Percentiles rank a stretch among this genome's conserved stretches.
phyloP scores from a whole-genome alignment of 1,284 basidiomycete genomes.

The Naganishia albida region DNA sequence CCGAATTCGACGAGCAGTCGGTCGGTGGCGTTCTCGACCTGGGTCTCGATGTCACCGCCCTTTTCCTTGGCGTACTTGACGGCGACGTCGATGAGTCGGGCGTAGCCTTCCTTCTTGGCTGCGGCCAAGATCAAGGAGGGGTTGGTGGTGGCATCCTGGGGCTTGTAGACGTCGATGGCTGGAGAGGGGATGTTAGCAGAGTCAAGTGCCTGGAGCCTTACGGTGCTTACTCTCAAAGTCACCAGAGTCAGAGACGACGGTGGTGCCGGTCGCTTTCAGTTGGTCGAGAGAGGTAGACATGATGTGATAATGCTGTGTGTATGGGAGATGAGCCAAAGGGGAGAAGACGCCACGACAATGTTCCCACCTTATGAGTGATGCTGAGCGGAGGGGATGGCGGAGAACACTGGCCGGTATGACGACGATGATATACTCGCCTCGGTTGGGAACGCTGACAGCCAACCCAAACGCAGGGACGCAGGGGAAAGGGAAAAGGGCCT shows the following conservation, averaged over 20 bases:
- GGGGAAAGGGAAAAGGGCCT: too few species aligned
- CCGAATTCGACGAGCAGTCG: constrained; percentile 95
- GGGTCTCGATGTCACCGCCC: constrained; percentile 68
- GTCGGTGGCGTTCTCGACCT: constrained; percentile 78
- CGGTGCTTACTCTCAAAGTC: constrained; percentile 71
- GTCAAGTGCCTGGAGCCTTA: not conserved
- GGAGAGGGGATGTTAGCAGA: not conserved
- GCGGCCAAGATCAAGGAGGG: constrained; percentile 85
- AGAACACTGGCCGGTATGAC: not conserved
- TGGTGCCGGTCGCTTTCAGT: constrained; percentile 86
- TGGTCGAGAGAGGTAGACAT: constrained; percentile 85
- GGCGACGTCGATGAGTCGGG: constrained; percentile 78
- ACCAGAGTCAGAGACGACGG: constrained; percentile 91
- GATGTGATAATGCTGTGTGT: not conserved
- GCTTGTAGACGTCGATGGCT: constrained; percentile 90
- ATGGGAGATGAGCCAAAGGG: not conserved
- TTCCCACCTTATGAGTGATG: constrained; percentile 14
- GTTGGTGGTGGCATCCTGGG: constrained; percentile 92
- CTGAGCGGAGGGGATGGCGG: not conserved
- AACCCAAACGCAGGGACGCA: too few species aligned
- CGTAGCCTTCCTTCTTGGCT: constrained; percentile 84
- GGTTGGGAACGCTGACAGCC: too few species aligned
- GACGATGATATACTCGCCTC: not conserved
- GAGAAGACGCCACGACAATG: not conserved
- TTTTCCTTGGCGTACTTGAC: constrained; percentile 79